Conservation (phyloP, 192 early-diverging fungal species). For the Linnemannia schmuckeri region DNA sequence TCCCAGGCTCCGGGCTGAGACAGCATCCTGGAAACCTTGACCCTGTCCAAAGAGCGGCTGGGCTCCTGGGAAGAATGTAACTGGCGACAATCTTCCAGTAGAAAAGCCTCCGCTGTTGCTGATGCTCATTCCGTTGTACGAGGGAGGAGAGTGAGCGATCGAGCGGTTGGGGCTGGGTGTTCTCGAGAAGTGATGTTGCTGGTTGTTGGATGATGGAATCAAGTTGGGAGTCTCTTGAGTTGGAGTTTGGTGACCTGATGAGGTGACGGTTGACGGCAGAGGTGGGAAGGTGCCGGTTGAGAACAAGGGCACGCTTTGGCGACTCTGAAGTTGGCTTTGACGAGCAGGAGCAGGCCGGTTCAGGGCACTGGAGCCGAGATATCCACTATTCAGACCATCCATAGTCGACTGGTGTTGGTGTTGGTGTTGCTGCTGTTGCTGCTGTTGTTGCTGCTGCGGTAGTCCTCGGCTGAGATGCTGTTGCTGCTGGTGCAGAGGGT, state of each 20-base stretch:
- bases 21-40: constrained; percentile 19
- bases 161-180: constrained; percentile 43
- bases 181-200: constrained; percentile 32
- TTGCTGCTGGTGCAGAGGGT: constrained; percentile 26
- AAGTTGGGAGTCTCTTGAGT: constrained; percentile 18
- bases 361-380: constrained; percentile 5
- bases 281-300: not conserved
- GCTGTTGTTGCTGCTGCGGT: constrained; percentile 26
- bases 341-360: constrained; percentile 16
- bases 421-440: constrained; percentile 11
- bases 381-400: constrained; percentile 6
- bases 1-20: constrained; percentile 10
- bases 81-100: constrained; percentile 32
- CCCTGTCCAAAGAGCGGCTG: constrained; percentile 24
- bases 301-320: constrained; percentile 20
- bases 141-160: constrained; percentile 25
- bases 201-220: constrained; percentile 1
- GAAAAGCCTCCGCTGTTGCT: constrained; percentile 22
- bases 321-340: constrained; percentile 12
- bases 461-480: constrained; percentile 3
- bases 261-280: constrained; percentile 4
- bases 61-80: constrained; percentile 19
- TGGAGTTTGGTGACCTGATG: constrained; percentile 22
- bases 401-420: constrained; percentile 5
- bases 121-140: not conserved